Percentiles rank a stretch among this genome's conserved stretches.
These are phyloP conservation scores for Dendrothele bispora DNA, from an alignment of 768 basidiomycete genomes.

Conservation along the genomic window DNA sequence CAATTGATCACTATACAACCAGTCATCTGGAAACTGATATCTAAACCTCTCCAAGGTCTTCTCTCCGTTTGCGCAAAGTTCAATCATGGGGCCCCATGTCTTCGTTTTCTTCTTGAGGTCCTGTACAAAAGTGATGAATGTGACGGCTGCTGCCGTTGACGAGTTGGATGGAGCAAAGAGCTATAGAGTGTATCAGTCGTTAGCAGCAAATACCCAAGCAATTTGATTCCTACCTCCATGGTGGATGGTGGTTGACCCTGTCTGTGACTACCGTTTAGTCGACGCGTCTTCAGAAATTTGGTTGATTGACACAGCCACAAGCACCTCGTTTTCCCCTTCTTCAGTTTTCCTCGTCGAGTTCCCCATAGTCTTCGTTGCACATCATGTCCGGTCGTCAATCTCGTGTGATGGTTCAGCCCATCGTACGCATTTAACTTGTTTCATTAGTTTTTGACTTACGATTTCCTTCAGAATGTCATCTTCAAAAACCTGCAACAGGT, in stretches of 20 bases:
- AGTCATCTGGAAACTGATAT: constrained; percentile 95
- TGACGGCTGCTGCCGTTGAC: constrained; percentile 97
- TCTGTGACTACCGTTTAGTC: too few species aligned
- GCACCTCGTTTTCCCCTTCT: too few species aligned
- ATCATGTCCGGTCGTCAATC: constrained; percentile 91
- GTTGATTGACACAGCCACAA: constrained; percentile 9
- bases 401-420: constrained; percentile 99
- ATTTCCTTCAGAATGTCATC: constrained; percentile 76
- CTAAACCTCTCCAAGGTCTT: constrained; percentile 96
- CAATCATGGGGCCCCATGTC: constrained; percentile 96
- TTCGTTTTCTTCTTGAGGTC: constrained; percentile 97
- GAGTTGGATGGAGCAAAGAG: constrained; percentile 77
- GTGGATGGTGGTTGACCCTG: constrained; percentile 16
- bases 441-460: constrained; percentile 12
- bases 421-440: constrained; percentile 63
- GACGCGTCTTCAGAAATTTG: constrained; percentile 36
- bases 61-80: constrained; percentile 91
- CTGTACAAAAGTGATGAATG: constrained; percentile 99
- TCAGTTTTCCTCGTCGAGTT: too few species aligned
- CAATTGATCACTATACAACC: constrained; percentile 98
- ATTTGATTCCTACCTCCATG: constrained; percentile 41
- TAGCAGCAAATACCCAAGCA: neutral
- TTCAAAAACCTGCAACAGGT: constrained; percentile 97
- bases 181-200: constrained; percentile 27
- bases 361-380: constrained; percentile 16